Percentiles rank a stretch among this genome's conserved stretches.
Evolutionary conservation across 306 rosid genomes (phyloP).

Genomic region (Vigna mungo): DNA sequence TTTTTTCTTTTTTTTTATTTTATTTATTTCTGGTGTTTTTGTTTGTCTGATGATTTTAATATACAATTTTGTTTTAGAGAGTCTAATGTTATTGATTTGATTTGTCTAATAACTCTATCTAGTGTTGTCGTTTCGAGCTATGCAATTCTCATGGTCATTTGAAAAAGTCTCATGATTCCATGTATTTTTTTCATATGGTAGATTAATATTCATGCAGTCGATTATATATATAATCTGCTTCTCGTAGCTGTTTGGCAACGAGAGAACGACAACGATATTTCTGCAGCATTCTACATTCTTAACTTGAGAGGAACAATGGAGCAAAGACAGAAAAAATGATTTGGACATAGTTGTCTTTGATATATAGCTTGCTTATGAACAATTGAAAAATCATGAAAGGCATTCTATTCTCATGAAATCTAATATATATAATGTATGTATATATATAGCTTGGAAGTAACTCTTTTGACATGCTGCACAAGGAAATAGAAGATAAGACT

Average conservation of each 20-base stretch:
- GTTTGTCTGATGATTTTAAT: neutral
- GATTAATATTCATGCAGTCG: neutral
- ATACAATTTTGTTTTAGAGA: neutral
- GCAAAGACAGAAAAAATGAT: neutral
- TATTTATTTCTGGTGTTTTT: neutral
- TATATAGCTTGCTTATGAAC: neutral
- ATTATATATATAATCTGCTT: too few relatives aligned
- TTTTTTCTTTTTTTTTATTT: too few relatives aligned
- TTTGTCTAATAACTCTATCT: neutral
- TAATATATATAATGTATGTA: neutral
- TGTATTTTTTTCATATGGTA: neutral
- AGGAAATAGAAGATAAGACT: slow-evolving; percentile 9
- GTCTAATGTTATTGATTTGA: slow-evolving; percentile 11
- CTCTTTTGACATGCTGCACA: neutral
- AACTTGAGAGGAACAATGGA: neutral
- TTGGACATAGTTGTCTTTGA: neutral
- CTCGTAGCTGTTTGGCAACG: too few relatives aligned
- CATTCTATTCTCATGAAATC: neutral
- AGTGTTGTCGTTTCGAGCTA: neutral
- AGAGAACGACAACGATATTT: neutral
- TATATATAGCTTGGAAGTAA: neutral
- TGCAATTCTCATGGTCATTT: neutral
- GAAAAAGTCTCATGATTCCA: neutral
- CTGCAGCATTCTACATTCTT: neutral
- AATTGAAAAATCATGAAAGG: neutral